Base-by-base conservation (phyloP, 1,284 basidiomycete genomes). In the Earliella scabrosa region DNA sequence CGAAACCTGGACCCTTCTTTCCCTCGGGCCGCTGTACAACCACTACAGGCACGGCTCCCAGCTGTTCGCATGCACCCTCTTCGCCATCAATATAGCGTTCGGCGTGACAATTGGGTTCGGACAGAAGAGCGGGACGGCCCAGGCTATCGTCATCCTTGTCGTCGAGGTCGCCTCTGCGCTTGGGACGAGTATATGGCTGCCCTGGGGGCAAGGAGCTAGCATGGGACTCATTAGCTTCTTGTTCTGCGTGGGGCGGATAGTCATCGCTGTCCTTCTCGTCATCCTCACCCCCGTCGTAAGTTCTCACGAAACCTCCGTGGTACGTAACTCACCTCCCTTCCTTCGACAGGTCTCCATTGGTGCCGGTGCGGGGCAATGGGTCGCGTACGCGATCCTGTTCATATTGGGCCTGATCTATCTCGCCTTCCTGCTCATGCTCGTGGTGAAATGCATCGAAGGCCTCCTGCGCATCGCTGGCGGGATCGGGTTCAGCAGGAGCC, bases 201-300 rank as follows among this genome's bases (percentile, higher is more conserved):
- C 96, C 16, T 98, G 96, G 96, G 95, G 93, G 38, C 90, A 92
- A 52, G 95, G 96, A 3, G 95, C 96, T 1, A 92, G 93, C 63
- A 98, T 98, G 96, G 96, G 95, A 14, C 82, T 93, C 20, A 87
- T 95, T 56, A 93, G 92, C 71, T 97, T 97, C 76, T 77, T 97
- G 66, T 88, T 96, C 62, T 95, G 92, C 58, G 92, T 97, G 3
- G 85, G 92, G 29, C 82, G 97, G 62, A 95, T 98, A 66, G 88
- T 95, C 18, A 86, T 95, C 24, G 90, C 93, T 4, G 93, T 98
- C 16, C 74, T 99, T 40, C 78, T 97, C 46, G 88, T 98, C 64
- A 92, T 98, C 59, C 76, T 98, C 52, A 90, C 90, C 40, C 91
- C 92, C 14, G 82, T 89, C 59, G 96, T 98, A 71, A 76, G 92